A percentile compares a stretch with the other conserved stretches of the same genome.
These are phyloP conservation scores for Sporobolomyces pararoseus DNA, from an alignment of 768 basidiomycete species.

Conservation along the genomic window DNA sequence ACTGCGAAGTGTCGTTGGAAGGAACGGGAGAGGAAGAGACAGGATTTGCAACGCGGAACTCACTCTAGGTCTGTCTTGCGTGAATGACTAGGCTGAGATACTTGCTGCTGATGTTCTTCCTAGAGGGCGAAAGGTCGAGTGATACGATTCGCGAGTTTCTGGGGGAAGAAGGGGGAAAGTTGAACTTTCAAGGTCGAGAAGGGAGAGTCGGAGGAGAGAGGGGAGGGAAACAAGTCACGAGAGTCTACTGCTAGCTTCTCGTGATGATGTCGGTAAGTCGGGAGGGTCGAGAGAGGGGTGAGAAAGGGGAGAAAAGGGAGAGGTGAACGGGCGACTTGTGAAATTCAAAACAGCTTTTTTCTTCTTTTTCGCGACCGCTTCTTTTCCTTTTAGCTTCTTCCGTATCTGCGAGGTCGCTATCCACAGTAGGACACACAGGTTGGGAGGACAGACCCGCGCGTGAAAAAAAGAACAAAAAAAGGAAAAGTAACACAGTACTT, in stretches of 20 bases:
- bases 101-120: too few species aligned
- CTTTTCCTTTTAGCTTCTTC: too few species aligned
- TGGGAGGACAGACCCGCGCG: too few species aligned
- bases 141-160: constrained; percentile 10
- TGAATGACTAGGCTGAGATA: too few species aligned
- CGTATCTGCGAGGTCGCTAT: too few species aligned
- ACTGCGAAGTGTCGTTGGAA: background rate
- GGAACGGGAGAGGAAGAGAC: background rate
- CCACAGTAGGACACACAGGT: too few species aligned
- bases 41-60: background rate
- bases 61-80: background rate
- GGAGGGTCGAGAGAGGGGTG: background rate
- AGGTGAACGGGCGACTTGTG: background rate
- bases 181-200: background rate
- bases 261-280: background rate
- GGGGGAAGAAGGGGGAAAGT: background rate
- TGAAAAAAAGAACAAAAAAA: too few species aligned
- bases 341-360: too few species aligned
- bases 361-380: too few species aligned
- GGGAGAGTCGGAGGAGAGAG: background rate
- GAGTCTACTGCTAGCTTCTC: background rate
- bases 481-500: too few species aligned
- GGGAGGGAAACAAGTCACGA: background rate
- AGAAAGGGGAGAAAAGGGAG: background rate
- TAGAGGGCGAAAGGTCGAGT: background rate